Evolutionary conservation across 768 basidiomycete genomes (phyloP), one percentile per base, ranked within the genome.

Genomic region (Leccinum sublutescens): DNA sequence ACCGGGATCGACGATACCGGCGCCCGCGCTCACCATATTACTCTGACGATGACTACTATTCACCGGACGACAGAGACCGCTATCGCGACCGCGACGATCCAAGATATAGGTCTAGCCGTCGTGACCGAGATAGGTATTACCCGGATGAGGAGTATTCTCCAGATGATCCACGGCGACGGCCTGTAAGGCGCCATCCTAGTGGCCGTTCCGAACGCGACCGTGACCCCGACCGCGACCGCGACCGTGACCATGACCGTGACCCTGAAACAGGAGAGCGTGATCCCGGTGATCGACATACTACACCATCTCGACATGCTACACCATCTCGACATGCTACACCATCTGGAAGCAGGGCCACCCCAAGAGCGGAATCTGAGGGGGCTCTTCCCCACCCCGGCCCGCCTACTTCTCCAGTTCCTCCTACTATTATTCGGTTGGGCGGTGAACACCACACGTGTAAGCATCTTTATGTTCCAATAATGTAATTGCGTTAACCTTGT

Each of bases 371-470:
- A 49, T 53, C 55, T 31, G 65, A 63, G 12, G 21, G 36, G 17
- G 23, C 52, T 29, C 47, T 14, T 50, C 53, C 62, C 8, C 58
- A 53, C 17, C 51, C 33, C 36, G n/a, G 19, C 7, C 61, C 62
- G 5, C 57, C 63, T 34, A 55, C 50, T 29, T 71, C 72, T 23
- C 71, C 70, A 15, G 43, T 50, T 9, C 65, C 63, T 11, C 72
- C 72, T 21, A 73, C 72, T 9, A 66, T 73, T 27, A 74, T 73
- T 21, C 68, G 70, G 56, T 38, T 73, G 36, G 71, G 66, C 15
- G 61, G 64, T 12, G 68, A 60, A 8, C 48, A 31, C 48, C 61
- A 25, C 23, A 48, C 59, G 48, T 61, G 71, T 73, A 62, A 2
- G 69, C 60, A 3, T 38, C 5, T 47, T 10, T 25, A 4, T 23